A percentile compares a stretch with the other conserved stretches of the same genome.
These are phyloP conservation scores for Endogone sp. DNA, from an alignment of 192 early-diverging fungal species.

Conservation along the genomic window DNA sequence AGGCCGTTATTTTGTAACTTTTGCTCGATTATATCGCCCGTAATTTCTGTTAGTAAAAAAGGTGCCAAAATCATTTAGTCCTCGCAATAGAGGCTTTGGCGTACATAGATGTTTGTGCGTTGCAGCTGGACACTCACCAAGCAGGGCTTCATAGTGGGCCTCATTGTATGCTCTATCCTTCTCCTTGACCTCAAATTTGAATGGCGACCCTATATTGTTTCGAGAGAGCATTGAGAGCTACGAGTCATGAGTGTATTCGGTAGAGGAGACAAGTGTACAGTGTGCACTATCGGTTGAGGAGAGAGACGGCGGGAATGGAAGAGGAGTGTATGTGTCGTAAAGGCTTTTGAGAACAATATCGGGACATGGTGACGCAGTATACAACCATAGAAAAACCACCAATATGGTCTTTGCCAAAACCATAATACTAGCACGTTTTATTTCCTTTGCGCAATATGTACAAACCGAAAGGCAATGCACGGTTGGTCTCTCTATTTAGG, in stretches of 20 bases:
- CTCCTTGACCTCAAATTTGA: slow-evolving; percentile 15
- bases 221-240: too few species aligned
- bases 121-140: slow-evolving; percentile 9
- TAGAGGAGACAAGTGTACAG: background rate
- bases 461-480: background rate
- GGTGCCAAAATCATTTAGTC: background rate
- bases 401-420: too few species aligned
- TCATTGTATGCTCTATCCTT: slow-evolving; percentile 29
- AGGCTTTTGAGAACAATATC: too few species aligned
- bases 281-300: too few species aligned
- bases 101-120: too few species aligned
- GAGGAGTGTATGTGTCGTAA: too few species aligned
- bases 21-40: background rate
- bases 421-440: too few species aligned
- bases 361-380: too few species aligned
- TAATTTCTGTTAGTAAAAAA: background rate
- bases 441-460: background rate
- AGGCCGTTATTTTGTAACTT: background rate
- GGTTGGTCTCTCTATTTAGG: background rate
- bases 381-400: too few species aligned
- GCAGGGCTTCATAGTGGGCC: slow-evolving; percentile 24
- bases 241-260: background rate
- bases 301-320: too few species aligned
- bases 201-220: slow-evolving; percentile 16
- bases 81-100: too few species aligned